Evolutionary conservation across 2,329 filamentous ascomycete species (phyloP).

Genomic region (Metarhizium robertsii): DNA sequence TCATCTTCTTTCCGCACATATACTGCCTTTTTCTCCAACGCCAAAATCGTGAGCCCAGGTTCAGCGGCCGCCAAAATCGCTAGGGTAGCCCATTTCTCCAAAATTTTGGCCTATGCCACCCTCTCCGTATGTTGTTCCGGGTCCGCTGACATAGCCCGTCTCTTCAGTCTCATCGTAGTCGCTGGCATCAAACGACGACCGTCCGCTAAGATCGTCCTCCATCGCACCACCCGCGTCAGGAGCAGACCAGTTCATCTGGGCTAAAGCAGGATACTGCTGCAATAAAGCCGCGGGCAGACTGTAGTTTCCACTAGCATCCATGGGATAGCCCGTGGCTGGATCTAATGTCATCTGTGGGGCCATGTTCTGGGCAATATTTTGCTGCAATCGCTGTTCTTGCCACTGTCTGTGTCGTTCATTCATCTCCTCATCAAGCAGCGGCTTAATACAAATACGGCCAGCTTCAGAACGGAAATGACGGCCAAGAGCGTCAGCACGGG

Average conservation of each 20-base stretch:
- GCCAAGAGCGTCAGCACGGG: slow-evolving; percentile 87
- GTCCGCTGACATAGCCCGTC: slow-evolving; percentile 55
- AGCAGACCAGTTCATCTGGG: slow-evolving; percentile 72
- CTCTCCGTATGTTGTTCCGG: slow-evolving; percentile 51
- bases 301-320: slow-evolving; percentile 50
- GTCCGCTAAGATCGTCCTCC: slow-evolving; percentile 68
- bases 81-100: slow-evolving; percentile 41
- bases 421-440: slow-evolving; percentile 91
- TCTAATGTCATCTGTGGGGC: slow-evolving; percentile 52
- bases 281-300: slow-evolving; percentile 78
- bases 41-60: background rate
- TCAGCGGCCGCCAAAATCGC: slow-evolving; percentile 40
- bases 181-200: slow-evolving; percentile 74
- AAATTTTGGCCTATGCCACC: slow-evolving; percentile 46
- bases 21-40: background rate
- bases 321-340: slow-evolving; percentile 46
- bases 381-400: slow-evolving; percentile 62
- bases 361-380: slow-evolving; percentile 54
- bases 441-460: slow-evolving; percentile 91
- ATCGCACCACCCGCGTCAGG: slow-evolving; percentile 58
- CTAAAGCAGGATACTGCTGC: slow-evolving; percentile 88
- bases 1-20: background rate
- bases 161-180: slow-evolving; percentile 70
- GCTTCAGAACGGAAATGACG: slow-evolving; percentile 94
- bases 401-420: slow-evolving; percentile 67